Evolutionary conservation across 345 rosid species (phyloP).

Genomic region (Moricandia moricandioides): DNA sequence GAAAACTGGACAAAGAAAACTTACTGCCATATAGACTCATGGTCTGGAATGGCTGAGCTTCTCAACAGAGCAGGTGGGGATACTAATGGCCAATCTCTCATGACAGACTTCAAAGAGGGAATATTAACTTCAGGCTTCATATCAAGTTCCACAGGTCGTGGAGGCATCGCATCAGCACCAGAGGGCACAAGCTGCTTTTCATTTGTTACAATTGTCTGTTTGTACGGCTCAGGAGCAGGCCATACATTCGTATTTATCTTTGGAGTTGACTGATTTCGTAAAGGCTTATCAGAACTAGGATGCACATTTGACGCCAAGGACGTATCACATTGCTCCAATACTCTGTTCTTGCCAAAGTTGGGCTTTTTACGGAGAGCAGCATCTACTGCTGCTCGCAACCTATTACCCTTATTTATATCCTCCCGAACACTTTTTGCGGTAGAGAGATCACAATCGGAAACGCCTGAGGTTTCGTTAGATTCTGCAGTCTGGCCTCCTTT

Average conservation of each 20-base stretch:
- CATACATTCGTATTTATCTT: slow-evolving; percentile 41
- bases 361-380: slow-evolving; percentile 79
- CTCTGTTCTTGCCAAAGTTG: slow-evolving; percentile 59
- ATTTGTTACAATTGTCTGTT: slow-evolving; percentile 39
- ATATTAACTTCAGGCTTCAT: slow-evolving; percentile 36
- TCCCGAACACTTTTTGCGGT: slow-evolving; percentile 48
- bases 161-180: slow-evolving; percentile 36
- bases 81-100: slow-evolving; percentile 39
- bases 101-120: slow-evolving; percentile 37
- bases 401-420: slow-evolving; percentile 52
- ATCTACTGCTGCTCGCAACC: slow-evolving; percentile 77
- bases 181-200: slow-evolving; percentile 41
- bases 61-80: slow-evolving; percentile 33
- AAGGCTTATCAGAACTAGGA: slow-evolving; percentile 40
- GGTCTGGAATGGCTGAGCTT: slow-evolving; percentile 71
- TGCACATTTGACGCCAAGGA: slow-evolving; percentile 44
- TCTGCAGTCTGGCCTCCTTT: slow-evolving; percentile 62
- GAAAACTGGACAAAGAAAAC: slow-evolving; percentile 43
- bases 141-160: slow-evolving; percentile 36
- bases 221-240: slow-evolving; percentile 41
- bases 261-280: slow-evolving; percentile 48
- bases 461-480: slow-evolving; percentile 36
- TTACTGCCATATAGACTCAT: slow-evolving; percentile 87
- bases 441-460: slow-evolving; percentile 49
- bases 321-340: slow-evolving; percentile 49